A percentile compares a stretch with the other conserved stretches of the same genome.
Conservation (phyloP, 768 basidiomycete species). For the Boletales sp. region DNA sequence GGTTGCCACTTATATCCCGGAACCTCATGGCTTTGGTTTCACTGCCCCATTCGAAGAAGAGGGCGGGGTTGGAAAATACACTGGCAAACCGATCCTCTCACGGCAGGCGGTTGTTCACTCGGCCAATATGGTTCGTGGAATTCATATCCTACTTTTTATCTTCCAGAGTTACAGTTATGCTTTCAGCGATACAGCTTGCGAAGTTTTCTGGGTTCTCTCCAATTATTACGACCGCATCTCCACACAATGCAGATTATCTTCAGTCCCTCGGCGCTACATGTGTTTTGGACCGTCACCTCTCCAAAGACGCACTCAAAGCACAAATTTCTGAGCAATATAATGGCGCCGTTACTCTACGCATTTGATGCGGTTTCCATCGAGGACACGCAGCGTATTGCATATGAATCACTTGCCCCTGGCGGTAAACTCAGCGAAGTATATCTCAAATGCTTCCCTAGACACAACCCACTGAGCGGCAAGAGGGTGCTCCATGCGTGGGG, state of each 20-base stretch:
- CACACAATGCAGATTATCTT: constrained; percentile 26
- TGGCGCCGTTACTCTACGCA: not conserved
- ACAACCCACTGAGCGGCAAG: constrained; percentile 1
- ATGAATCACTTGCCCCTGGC: constrained; percentile 26
- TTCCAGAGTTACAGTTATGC: not conserved
- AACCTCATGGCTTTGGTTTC: constrained; percentile 21
- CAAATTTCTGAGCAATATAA: not conserved
- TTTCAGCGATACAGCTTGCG: constrained; percentile 29
- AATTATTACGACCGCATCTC: constrained; percentile 35
- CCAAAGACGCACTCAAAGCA: not conserved
- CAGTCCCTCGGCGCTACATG: constrained; percentile 33
- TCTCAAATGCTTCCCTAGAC: not conserved
- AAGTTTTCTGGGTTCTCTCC: constrained; percentile 28
- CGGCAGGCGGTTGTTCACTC: constrained; percentile 33
- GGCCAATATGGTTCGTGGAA: constrained; percentile 30
- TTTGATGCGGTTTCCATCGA: constrained; percentile 28
- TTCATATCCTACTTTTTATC: not conserved
- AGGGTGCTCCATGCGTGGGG: constrained; percentile 1
- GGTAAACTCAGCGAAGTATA: constrained; percentile 16
- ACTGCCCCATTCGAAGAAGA: constrained; percentile 21
- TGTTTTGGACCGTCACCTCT: constrained; percentile 28
- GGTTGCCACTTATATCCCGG: constrained; percentile 24
- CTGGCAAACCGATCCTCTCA: constrained; percentile 29
- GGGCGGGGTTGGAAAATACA: constrained; percentile 25
- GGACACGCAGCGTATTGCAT: constrained; percentile 30